Evolutionary conservation across 2,329 filamentous ascomycete genomes (phyloP).

Genomic region (Colletotrichum ledebouriae): DNA sequence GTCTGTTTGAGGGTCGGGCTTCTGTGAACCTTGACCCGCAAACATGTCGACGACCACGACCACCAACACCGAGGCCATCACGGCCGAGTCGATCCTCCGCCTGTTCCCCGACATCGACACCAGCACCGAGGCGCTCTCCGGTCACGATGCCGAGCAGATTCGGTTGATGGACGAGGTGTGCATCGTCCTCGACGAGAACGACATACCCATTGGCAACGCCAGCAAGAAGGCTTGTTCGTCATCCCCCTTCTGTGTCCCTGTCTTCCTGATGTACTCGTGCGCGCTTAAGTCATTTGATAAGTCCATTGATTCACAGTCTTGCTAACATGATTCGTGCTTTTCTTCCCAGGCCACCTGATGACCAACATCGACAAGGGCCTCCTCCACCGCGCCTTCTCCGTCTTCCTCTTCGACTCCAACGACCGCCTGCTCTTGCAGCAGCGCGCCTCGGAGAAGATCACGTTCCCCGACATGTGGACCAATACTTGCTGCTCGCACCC

Average conservation of each 20-base stretch:
- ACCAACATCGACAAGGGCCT: slow-evolving; percentile 97
- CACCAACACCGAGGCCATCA: slow-evolving; percentile 74
- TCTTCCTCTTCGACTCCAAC: slow-evolving; percentile 92
- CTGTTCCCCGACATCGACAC: slow-evolving; percentile 89
- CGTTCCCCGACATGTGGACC: slow-evolving; percentile 99
- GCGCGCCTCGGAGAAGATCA: slow-evolving; percentile 96
- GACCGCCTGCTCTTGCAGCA: slow-evolving; percentile 96
- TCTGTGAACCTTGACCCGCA: background rate
- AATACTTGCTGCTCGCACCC: slow-evolving; percentile 99
- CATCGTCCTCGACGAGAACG: slow-evolving; percentile 94
- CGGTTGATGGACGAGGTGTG: slow-evolving; percentile 98
- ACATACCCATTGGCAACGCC: slow-evolving; percentile 92
- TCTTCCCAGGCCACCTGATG: slow-evolving; percentile 87
- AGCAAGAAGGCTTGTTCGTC: slow-evolving; percentile 96
- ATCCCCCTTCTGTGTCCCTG: slow-evolving; percentile 1
- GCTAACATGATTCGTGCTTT: background rate
- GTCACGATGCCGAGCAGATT: slow-evolving; percentile 98
- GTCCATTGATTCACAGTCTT: too few species aligned
- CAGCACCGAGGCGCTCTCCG: slow-evolving; percentile 80
- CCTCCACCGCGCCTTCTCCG: slow-evolving; percentile 96
- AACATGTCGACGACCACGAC: slow-evolving; percentile 58
- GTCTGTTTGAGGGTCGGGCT: background rate
- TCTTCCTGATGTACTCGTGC: too few species aligned
- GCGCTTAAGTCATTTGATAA: too few species aligned
- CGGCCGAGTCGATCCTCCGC: slow-evolving; percentile 85